Conservation (phyloP, 306 rosid species). For the Amphicarpaea edgeworthii region DNA sequence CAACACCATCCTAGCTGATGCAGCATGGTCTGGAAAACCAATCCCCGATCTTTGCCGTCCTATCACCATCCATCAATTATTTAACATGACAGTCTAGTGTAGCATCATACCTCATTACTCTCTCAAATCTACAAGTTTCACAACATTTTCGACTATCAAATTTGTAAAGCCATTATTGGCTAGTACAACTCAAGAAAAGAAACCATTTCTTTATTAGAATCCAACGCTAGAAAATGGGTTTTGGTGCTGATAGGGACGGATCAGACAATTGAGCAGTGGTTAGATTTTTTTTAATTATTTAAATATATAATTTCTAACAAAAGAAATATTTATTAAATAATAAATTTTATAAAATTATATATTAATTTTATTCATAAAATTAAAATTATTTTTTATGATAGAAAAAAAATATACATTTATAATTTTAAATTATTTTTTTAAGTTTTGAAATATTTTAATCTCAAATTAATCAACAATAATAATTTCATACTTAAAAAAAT, state of each 20-base stretch:
- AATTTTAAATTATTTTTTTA: no score
- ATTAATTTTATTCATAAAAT: no score
- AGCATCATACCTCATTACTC: neutral
- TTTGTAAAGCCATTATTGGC: neutral
- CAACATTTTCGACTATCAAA: neutral
- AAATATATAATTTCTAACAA: no score
- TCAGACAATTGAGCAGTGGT: no score
- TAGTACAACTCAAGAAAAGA: neutral
- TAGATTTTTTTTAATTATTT: no score
- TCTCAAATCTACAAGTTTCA: neutral
- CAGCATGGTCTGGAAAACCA: slow-evolving; percentile 73
- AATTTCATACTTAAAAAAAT: no score
- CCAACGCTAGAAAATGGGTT: slow-evolving; percentile 1
- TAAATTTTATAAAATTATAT: no score
- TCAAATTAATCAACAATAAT: no score
- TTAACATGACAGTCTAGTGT: slow-evolving; percentile 38
- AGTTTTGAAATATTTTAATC: no score
- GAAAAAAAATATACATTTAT: no score
- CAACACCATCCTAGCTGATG: slow-evolving; percentile 71
- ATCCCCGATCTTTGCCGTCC: slow-evolving; percentile 68
- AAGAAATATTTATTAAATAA: no score
- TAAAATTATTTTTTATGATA: no score
- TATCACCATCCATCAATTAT: slow-evolving; percentile 58
- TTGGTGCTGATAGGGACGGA: slow-evolving; percentile 32
- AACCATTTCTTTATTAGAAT: slow-evolving; percentile 22